Evolutionary conservation across 805 yeast species (phyloP), one percentile per base, ranked within the genome.

Genomic region (Pichia californica): DNA sequence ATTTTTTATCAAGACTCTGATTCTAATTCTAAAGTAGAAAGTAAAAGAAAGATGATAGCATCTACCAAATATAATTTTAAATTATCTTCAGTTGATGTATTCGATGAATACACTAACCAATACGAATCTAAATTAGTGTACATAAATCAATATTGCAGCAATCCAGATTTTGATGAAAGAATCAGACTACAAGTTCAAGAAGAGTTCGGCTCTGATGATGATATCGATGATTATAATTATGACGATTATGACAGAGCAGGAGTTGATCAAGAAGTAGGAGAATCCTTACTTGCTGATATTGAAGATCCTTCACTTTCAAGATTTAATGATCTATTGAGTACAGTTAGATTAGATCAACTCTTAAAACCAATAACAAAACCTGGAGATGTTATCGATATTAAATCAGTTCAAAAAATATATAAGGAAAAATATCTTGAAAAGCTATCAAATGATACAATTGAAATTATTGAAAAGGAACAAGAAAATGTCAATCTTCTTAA

Each of bases 301-400:
- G 53, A 54, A 9, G 56, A 55, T 14, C 51, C 45, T 5, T 43
- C 45, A n/a, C 42, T 31, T 2, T 27, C 38, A 7, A 37, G 38
- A 14, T 29, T 38, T 14, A 49, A 52, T 11, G 53, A 50, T 19
- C 66, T 79, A 14, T 70, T 79, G 51, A 59, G 62, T 7, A 67
- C 72, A 3, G 69, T 81, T 1, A 73, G 79, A 52, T 58, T 82
- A 3, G 75, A 73, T 25, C 67, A 79, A 35, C 68, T 88, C 16
- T 65, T 93, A 47, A 77, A 82, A 5, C 96, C 98, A 0, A 76
- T 93, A 13, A 70, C 77, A 8, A 84, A 85, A 45, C 93, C 96
- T 0, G 71, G 85, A 3, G 96, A 93, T 52, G 64, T 91, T 2
- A 76, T 83, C 1, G 70, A 71, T 3, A 89, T 87, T 55, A 82